Percentiles rank a stretch among this genome's conserved stretches.
Conservation (phyloP, 2,329 filamentous ascomycete genomes). For the Polychaeton citri region DNA sequence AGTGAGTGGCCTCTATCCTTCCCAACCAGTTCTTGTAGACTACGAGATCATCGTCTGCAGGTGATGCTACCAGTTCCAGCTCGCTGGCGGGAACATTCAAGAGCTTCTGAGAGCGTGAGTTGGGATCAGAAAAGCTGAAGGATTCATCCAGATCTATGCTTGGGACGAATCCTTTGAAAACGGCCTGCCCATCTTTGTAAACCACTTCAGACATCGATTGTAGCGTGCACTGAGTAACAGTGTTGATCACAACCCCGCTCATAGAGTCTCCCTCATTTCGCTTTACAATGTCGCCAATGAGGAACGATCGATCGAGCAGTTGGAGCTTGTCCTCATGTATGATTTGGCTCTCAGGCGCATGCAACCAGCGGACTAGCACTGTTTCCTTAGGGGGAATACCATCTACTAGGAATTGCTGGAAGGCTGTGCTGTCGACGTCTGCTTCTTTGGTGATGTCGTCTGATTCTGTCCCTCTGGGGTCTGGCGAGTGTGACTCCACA, state of each 20-base stretch:
- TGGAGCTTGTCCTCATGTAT: conserved; percentile 30
- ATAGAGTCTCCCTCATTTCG: conserved; percentile 32
- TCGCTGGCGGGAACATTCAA: conserved; percentile 18
- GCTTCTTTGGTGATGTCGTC: conserved; percentile 24
- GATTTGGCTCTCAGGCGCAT: conserved; percentile 9
- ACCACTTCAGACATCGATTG: conserved; percentile 17
- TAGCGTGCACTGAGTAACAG: conserved; percentile 33
- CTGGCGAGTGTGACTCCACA: conserved; percentile 32
- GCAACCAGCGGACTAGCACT: conserved; percentile 37
- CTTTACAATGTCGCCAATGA: conserved; percentile 44
- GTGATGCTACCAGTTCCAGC: conserved; percentile 18
- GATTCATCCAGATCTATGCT: background rate
- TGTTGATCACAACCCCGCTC: conserved; percentile 42
- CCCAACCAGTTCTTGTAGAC: conserved; percentile 45
- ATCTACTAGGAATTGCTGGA: conserved; percentile 26
- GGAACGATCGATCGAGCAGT: conserved; percentile 40
- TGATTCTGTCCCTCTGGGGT: conserved; percentile 26
- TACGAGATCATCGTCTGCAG: conserved; percentile 38
- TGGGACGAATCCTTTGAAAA: conserved; percentile 12
- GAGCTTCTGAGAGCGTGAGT: conserved; percentile 5
- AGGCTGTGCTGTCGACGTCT: conserved; percentile 18
- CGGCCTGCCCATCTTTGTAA: conserved; percentile 6
- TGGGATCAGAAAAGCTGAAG: background rate
- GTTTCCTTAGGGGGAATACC: conserved; percentile 39
- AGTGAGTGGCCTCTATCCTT: conserved; percentile 34